These are phyloP conservation scores for Debaryomyces subglobosus DNA, from an alignment of 1,139 yeast genomes.

Conservation along the genomic window DNA sequence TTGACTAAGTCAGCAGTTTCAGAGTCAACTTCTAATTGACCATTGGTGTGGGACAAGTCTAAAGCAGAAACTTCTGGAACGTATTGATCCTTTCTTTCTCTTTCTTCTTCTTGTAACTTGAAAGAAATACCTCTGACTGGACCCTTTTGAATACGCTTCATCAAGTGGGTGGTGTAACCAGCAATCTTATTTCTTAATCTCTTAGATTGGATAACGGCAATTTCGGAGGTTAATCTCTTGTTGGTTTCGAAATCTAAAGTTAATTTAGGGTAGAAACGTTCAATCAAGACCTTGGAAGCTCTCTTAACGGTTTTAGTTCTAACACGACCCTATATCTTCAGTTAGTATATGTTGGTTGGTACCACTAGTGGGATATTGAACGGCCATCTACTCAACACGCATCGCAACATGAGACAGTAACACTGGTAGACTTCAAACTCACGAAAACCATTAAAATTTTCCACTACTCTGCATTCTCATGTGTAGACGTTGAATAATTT, in stretches of 20 bases:
- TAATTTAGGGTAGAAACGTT: conserved; percentile 99
- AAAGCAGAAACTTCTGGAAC: conserved; percentile 99
- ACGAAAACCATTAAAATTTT: background rate
- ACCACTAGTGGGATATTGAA: background rate
- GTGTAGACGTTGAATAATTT: background rate
- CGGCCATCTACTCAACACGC: background rate
- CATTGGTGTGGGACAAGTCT: conserved; percentile 95
- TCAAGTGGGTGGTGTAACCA: conserved; percentile 99
- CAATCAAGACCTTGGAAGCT: conserved; percentile 99
- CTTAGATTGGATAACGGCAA: conserved; percentile 99
- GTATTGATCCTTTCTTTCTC: conserved; percentile 99
- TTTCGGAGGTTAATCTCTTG: conserved; percentile 99
- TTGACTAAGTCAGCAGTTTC: conserved; percentile 97
- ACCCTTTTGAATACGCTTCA: conserved; percentile 99
- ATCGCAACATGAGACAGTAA: background rate
- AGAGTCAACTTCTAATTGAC: conserved; percentile 96
- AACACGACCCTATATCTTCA: conserved; percentile 79
- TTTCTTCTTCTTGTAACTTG: conserved; percentile 99
- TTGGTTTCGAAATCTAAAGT: conserved; percentile 99
- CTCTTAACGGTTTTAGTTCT: conserved; percentile 99
- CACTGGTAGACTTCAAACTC: background rate
- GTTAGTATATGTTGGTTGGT: conserved; percentile 31
- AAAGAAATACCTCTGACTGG: conserved; percentile 99
- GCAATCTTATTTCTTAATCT: conserved; percentile 99
- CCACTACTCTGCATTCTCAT: background rate